Conservation (phyloP, 2,329 filamentous ascomycete genomes). For the Nemania sp. region DNA sequence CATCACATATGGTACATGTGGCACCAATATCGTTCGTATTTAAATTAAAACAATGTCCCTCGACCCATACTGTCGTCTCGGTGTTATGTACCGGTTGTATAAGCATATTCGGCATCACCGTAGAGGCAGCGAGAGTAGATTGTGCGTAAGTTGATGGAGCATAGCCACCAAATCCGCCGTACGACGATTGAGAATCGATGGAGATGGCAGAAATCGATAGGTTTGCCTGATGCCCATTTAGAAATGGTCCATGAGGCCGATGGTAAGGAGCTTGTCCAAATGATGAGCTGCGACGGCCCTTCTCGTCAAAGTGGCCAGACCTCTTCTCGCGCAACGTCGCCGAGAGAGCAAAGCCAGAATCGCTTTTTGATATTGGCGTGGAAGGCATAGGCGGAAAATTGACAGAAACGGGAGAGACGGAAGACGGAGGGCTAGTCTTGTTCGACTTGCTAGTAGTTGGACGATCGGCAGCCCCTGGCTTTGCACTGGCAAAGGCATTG, state of each 20-base stretch:
- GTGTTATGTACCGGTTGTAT: constrained; percentile 83
- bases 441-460: constrained; percentile 79
- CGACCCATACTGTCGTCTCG: constrained; percentile 84
- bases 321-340: constrained; percentile 92
- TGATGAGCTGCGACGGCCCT: constrained; percentile 90
- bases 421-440: constrained; percentile 71
- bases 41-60: constrained; percentile 84
- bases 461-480: constrained; percentile 76
- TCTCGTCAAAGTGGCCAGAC: constrained; percentile 85
- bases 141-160: constrained; percentile 87
- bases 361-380: constrained; percentile 86
- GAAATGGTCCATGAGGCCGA: constrained; percentile 79
- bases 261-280: constrained; percentile 79
- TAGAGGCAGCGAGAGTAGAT: constrained; percentile 86
- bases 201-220: constrained; percentile 70
- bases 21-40: constrained; percentile 68
- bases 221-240: constrained; percentile 72
- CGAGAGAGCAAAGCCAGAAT: constrained; percentile 89
- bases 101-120: constrained; percentile 86
- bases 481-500: constrained; percentile 89
- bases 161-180: constrained; percentile 77
- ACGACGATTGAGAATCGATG: constrained; percentile 76
- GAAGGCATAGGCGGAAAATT: constrained; percentile 81
- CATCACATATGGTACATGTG: constrained; percentile 80
- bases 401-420: constrained; percentile 80